A percentile compares a stretch with the other conserved stretches of the same genome.
Evolutionary conservation across 2,329 filamentous ascomycete genomes (phyloP).

Genomic region (Capronia americana): DNA sequence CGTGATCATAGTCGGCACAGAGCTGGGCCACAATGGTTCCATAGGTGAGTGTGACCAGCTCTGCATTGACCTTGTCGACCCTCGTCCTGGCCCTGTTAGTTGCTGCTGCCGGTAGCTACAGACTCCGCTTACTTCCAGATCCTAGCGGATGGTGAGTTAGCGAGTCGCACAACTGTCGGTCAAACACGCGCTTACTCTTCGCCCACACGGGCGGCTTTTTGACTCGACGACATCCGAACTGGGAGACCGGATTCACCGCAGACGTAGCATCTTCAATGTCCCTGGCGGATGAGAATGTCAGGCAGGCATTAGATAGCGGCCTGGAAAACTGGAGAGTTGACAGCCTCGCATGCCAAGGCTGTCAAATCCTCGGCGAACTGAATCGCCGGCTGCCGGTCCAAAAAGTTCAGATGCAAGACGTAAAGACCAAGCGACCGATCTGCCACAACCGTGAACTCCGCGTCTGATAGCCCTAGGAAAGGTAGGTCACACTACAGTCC

Average conservation of each 20-base stretch:
- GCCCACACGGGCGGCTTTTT: slow-evolving; percentile 71
- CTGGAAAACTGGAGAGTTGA: neutral
- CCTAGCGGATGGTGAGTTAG: slow-evolving; percentile 54
- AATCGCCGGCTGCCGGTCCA: slow-evolving; percentile 17
- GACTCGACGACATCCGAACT: slow-evolving; percentile 44
- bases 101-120: neutral
- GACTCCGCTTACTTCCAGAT: slow-evolving; percentile 84
- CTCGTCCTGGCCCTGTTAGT: slow-evolving; percentile 69
- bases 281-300: neutral
- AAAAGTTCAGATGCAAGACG: slow-evolving; percentile 17
- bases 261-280: slow-evolving; percentile 21
- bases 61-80: slow-evolving; percentile 97
- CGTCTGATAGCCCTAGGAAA: neutral
- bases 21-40: slow-evolving; percentile 96
- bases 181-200: slow-evolving; percentile 70
- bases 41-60: slow-evolving; percentile 96
- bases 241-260: neutral
- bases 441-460: neutral
- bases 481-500: neutral
- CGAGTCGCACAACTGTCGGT: neutral
- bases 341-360: slow-evolving; percentile 13
- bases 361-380: slow-evolving; percentile 2
- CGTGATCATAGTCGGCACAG: slow-evolving; percentile 92
- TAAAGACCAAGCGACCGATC: neutral
- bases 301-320: neutral